These are phyloP conservation scores for Pugionium cornutum DNA, from an alignment of 345 rosid genomes.

Conservation along the genomic window DNA sequence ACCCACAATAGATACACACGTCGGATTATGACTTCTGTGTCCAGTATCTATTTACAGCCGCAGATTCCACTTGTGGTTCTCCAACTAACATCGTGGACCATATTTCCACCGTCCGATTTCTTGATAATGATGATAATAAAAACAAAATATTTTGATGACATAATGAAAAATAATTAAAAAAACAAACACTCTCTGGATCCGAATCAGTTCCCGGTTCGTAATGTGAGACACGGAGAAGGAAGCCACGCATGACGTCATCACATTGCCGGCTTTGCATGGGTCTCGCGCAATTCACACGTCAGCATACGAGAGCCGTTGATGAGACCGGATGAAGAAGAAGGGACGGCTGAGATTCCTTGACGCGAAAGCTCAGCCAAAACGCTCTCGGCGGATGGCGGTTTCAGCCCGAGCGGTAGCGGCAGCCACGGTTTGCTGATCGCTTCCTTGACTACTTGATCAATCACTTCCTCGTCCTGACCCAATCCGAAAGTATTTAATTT, in stretches of 20 bases:
- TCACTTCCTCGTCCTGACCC: constrained; percentile 71
- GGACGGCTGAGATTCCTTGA: constrained; percentile 72
- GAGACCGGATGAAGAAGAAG: constrained; percentile 39
- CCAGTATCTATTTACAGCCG: constrained; percentile 49
- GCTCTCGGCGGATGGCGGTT: constrained; percentile 74
- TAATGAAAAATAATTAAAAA: neutral
- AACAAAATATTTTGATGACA: constrained; percentile 12
- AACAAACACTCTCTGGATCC: constrained; percentile 15
- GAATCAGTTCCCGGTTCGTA: constrained; percentile 31
- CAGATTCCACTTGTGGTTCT: constrained; percentile 37
- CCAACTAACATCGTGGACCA: constrained; percentile 27
- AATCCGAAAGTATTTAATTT: neutral
- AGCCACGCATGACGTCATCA: constrained; percentile 23
- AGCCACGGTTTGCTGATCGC: constrained; percentile 90
- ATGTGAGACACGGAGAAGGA: constrained; percentile 29
- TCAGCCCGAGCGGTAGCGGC: constrained; percentile 84
- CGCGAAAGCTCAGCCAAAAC: constrained; percentile 81
- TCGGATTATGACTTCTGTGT: constrained; percentile 29
- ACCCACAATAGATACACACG: constrained; percentile 21
- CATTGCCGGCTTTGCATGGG: constrained; percentile 8
- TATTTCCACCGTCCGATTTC: constrained; percentile 26
- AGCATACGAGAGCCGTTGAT: constrained; percentile 41
- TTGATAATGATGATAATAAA: neutral
- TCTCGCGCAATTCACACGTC: constrained; percentile 17
- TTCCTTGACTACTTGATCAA: constrained; percentile 79